Evolutionary conservation across 2,329 filamentous ascomycete genomes (phyloP), one percentile per base, ranked within the genome.

Genomic region (Pseudomassariella vexata): DNA sequence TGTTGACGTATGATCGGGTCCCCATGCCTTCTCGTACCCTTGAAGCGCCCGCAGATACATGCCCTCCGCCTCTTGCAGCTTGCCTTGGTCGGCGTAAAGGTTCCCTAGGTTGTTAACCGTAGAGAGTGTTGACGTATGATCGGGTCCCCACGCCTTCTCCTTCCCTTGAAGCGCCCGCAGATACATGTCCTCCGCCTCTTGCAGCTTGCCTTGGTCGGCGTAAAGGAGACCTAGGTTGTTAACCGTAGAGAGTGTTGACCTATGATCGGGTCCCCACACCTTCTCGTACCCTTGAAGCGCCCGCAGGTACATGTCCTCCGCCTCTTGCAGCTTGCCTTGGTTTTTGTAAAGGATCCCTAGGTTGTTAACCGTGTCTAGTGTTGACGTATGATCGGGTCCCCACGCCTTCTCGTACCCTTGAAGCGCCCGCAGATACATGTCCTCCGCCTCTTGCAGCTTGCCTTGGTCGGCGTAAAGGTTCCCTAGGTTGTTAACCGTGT

Each of bases 401-500:
- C 24, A 26, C 9, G 14, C 24, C 24, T 26, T 26, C 24, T 26
- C 24, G 8, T 26, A 9, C 24, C 24, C 24, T 26, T 15, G 24
- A 26, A 26, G 24, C 14, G 24, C 24, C 24, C 24, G 8, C 7
- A 26, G 26, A 26, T 41, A 46, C 39, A 53, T 48, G 32, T 35
- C n/a, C 28, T 51, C 40, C 24, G 46, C 50, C 37, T 44, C 37
- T 10, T 37, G 22, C 10, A 47, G 32, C 34, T 40, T 45, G 19
- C 35, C 39, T 34, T 48, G 43, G 14, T 45, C 14, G 27, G 1
- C 4, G 34, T 51, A 53, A 31, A 53, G 26, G 29, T 11, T 5
- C 5, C 43, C 50, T 15, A 55, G 38, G 29, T 46, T 42, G 23
- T 45, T 38, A 21, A 52, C 40, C n/a, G 44, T 46, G n/a, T 29